A percentile compares a stretch with the other conserved stretches of the same genome.
phyloP scores from a whole-genome alignment of 2,329 filamentous ascomycete genomes.

The Diaporthe sp. region DNA sequence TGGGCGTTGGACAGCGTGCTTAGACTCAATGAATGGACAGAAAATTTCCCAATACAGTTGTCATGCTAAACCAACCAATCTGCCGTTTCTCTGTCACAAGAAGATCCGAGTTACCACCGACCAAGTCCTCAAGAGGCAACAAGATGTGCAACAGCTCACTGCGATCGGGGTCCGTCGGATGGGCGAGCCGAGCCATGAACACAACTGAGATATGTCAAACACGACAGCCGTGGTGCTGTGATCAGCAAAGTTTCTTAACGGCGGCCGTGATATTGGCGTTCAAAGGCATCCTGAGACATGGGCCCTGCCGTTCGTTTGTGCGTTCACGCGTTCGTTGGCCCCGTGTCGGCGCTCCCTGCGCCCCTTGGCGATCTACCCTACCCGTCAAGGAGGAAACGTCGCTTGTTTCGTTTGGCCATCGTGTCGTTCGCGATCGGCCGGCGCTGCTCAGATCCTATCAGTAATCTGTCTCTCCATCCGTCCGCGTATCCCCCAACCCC shows the following conservation, averaged over 20 bases:
- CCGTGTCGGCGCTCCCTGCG: slow-evolving; percentile 7
- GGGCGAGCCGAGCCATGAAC: slow-evolving; percentile 34
- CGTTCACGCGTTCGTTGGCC: not conserved
- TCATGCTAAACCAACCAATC: not conserved
- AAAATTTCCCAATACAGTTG: not conserved
- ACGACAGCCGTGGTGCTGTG: slow-evolving; percentile 7
- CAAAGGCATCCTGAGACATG: slow-evolving; percentile 19
- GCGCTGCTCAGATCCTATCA: slow-evolving; percentile 13
- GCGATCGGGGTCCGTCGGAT: slow-evolving; percentile 2
- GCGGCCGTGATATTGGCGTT: slow-evolving; percentile 12
- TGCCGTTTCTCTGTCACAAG: not conserved
- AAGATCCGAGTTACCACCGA: slow-evolving; percentile 5
- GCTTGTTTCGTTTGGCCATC: slow-evolving; percentile 30
- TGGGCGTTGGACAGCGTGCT: slow-evolving; percentile 25
- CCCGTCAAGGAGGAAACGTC: slow-evolving; percentile 20
- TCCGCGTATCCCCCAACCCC: not conserved
- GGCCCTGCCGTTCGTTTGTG: slow-evolving; percentile 4
- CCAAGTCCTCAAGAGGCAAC: not conserved
- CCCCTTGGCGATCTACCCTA: slow-evolving; percentile 28
- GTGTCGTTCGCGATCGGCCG: slow-evolving; percentile 27
- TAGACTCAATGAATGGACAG: slow-evolving; percentile 4
- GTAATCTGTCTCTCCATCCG: not conserved
- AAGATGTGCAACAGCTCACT: slow-evolving; percentile 1
- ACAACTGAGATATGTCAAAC: slow-evolving; percentile 35
- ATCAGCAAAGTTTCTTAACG: slow-evolving; percentile 24